Evolutionary conservation across 768 basidiomycete species (phyloP).

Genomic region (Psilocybe azurescens): DNA sequence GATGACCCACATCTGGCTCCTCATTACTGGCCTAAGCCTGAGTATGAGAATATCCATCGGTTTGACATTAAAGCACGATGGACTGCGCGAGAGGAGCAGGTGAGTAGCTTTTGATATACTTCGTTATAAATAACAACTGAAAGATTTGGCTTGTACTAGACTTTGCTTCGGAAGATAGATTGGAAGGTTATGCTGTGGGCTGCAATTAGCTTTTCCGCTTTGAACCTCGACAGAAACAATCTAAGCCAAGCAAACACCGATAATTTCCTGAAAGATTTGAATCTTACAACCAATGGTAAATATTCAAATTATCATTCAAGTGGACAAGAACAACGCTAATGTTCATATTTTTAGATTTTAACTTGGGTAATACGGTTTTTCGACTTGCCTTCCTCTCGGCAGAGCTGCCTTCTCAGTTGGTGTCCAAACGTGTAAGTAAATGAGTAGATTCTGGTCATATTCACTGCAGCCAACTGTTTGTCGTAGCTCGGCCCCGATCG

Average conservation of each 20-base stretch:
- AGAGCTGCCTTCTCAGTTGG: constrained; percentile 65
- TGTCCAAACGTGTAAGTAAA: constrained; percentile 58
- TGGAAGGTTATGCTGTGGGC: constrained; percentile 66
- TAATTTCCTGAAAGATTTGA: constrained; percentile 60
- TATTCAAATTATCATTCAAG: background rate
- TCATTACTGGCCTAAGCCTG: constrained; percentile 53
- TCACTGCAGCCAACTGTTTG: background rate
- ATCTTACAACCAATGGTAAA: constrained; percentile 52
- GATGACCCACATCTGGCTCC: constrained; percentile 51
- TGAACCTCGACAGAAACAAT: constrained; percentile 60
- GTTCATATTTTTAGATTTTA: constrained; percentile 48
- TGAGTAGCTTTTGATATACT: constrained; percentile 18
- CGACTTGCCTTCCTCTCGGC: constrained; percentile 56
- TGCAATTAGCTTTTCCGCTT: constrained; percentile 59
- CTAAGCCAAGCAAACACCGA: constrained; percentile 62
- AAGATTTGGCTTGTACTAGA: constrained; percentile 30
- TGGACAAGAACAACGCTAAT: background rate
- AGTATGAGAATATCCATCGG: constrained; percentile 60
- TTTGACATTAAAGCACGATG: constrained; percentile 63
- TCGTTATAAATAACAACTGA: background rate
- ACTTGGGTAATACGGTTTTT: constrained; percentile 59
- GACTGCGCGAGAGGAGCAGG: constrained; percentile 61
- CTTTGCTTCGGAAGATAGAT: constrained; percentile 60
- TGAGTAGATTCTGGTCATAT: background rate
- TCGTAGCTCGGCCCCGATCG: constrained; percentile 63